phyloP scores from a whole-genome alignment of 2,329 filamentous ascomycete genomes.

The Penicillium digitatum region DNA sequence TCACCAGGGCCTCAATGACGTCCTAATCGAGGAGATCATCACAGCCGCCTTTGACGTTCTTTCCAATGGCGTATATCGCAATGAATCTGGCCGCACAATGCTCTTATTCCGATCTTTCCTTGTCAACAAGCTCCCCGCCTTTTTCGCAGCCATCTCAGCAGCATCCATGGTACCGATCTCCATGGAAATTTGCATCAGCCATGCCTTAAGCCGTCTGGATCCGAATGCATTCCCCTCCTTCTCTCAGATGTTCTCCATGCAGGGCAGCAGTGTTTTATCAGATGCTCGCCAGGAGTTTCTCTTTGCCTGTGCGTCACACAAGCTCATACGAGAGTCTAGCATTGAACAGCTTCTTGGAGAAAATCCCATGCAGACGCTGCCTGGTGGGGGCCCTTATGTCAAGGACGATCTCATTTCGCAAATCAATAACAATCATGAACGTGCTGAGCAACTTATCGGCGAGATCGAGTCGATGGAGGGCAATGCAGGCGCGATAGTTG shows the following conservation, averaged over 20 bases:
- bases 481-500: slow-evolving; percentile 80
- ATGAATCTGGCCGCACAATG: slow-evolving; percentile 56
- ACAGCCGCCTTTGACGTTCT: slow-evolving; percentile 85
- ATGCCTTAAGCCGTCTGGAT: slow-evolving; percentile 62
- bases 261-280: slow-evolving; percentile 55
- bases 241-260: slow-evolving; percentile 61
- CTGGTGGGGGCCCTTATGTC: slow-evolving; percentile 67
- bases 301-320: slow-evolving; percentile 83
- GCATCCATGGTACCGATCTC: slow-evolving; percentile 58
- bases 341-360: slow-evolving; percentile 80
- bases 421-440: slow-evolving; percentile 71
- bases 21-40: slow-evolving; percentile 75
- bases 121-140: slow-evolving; percentile 65
- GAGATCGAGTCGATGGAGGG: slow-evolving; percentile 88
- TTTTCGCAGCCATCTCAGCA: slow-evolving; percentile 56
- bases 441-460: slow-evolving; percentile 69
- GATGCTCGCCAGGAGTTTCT: slow-evolving; percentile 78
- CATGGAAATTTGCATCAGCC: slow-evolving; percentile 62
- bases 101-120: slow-evolving; percentile 82
- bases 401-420: slow-evolving; percentile 76
- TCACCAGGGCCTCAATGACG: slow-evolving; percentile 67
- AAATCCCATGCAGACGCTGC: slow-evolving; percentile 73
- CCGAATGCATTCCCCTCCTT: slow-evolving; percentile 61
- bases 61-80: slow-evolving; percentile 77
- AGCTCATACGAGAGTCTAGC: slow-evolving; percentile 71